Base-by-base conservation (phyloP, 1,139 yeast species). In the Yamadazyma dushanensis region DNA sequence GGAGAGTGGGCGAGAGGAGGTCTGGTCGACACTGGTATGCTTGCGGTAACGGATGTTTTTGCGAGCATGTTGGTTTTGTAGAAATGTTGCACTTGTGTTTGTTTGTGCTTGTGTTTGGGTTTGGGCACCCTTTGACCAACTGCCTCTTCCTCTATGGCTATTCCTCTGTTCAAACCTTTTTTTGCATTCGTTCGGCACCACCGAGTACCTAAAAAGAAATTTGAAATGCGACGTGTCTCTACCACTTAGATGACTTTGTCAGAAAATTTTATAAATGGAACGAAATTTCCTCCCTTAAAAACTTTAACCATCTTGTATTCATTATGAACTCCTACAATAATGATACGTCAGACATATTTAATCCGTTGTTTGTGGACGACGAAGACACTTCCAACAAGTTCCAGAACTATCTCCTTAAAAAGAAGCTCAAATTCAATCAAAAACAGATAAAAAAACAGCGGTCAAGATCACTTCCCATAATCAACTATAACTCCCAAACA, bases 401-500 rank as follows among this genome's bases (percentile, higher is more conserved):
- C 32, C 46, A 43, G 24, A 38, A 35, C 31, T 43, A 43, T 33
- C 35, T 43, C 16, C 26, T 43, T 8, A 43, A 41, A 31, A 43
- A 43, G 35, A 54, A 43, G 43, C 49, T 41, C 28, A 65, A 44
- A 29, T 35, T 40, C 31, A 40, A 35, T 29, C 42, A 39, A 9
- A 39, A 39, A 28, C 35, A 34, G 58, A 46, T 56, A 67, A 59
- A 72, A 36, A 56, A 69, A 35, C 70, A 66, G 51, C 55, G 76
- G 34, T 61, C 68, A 20, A 54, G 75, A 34, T 64, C 71, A 6
- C 57, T 70, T 38, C 76, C 76, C 32, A 70, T 70, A 39, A 69
- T 70, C 40, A 61, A 57, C 48, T 67, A 66, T 49, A 18, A 26
- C 17, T 28, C 31, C 14, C 15, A 10, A 8, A 11, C 27, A 7